Evolutionary conservation across 768 basidiomycete genomes (phyloP).

Genomic region (Trametes cingulata): DNA sequence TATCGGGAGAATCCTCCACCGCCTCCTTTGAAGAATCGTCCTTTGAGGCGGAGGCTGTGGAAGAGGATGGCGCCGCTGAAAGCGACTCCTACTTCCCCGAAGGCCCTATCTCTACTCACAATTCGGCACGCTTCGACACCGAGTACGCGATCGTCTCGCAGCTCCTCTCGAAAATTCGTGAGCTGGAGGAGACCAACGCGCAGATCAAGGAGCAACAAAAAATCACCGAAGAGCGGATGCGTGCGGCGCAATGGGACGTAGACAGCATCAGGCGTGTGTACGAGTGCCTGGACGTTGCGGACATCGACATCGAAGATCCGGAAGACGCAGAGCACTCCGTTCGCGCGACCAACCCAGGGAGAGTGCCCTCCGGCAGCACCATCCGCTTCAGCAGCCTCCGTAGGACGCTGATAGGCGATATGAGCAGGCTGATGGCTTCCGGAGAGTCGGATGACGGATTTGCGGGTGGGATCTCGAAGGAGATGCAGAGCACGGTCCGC

Average conservation of each 20-base stretch:
- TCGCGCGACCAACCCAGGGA: background rate
- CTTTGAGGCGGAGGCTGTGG: background rate
- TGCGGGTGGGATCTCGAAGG: constrained; percentile 23
- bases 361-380: constrained; percentile 35
- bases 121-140: constrained; percentile 24
- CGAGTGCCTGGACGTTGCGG: constrained; percentile 61
- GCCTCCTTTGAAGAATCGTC: background rate
- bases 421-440: constrained; percentile 23
- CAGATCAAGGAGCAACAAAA: constrained; percentile 66
- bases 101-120: constrained; percentile 20
- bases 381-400: constrained; percentile 52
- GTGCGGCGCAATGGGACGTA: constrained; percentile 71
- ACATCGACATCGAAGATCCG: constrained; percentile 50
- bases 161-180: constrained; percentile 71
- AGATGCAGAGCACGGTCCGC: constrained; percentile 33
- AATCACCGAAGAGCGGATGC: constrained; percentile 59
- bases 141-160: constrained; percentile 62
- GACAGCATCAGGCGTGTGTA: constrained; percentile 70
- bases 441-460: constrained; percentile 25
- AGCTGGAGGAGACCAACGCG: constrained; percentile 72
- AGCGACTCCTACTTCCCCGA: constrained; percentile 22
- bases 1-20: background rate
- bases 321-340: constrained; percentile 32
- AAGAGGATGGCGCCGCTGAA: constrained; percentile 10
- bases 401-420: constrained; percentile 41